Evolutionary conservation across 331 rosid genomes (phyloP), one percentile per base, ranked within the genome.

Genomic region (Telfairia occidentalis): DNA sequence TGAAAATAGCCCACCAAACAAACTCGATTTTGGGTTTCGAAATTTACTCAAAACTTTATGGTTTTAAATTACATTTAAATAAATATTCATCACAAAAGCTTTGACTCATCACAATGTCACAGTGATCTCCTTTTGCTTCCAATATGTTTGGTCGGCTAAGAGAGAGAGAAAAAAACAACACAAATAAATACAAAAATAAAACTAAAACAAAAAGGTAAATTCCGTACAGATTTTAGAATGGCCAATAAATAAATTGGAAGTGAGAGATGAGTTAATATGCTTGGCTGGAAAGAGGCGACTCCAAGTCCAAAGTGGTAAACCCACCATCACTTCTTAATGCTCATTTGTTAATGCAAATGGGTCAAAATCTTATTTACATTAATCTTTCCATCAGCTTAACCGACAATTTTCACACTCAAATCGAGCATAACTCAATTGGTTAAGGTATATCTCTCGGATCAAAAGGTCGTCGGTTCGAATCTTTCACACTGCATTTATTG

Each of bases 231-330:
- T 32, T 61, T 32, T 1, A 9, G 37, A 46, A 23, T 67, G 71
- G 53, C 74, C 63, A 77, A 77, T 74, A 80, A 82, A 76, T 78
- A 70, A 80, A 28, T 78, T 79, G 50, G 82, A 76, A 79, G 87
- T 83, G 85, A 87, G 70, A 77, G 43, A 19, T 83, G 81, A 74
- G 83, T 78, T 77, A 77, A 72, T 82, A 76, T 78, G 81, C 65
- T 80, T 79, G 65, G 78, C 83, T 78, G 79, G 71, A 77, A 82
- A 79, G 73, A 19, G 55, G 48, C 35, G 77, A 75, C 38, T 63
- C 29, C 16, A 35, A 8, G n/a, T 66, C 24, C 29, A 42, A n/a
- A 75, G 87, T 87, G 91, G 35, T 73, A 52, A 21, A 34, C 75
- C 89, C 91, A 87, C 87, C 76, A 78, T 67, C 9, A 73, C 5